Conservation (phyloP, 2,329 filamentous ascomycete species). For the Dichotomopilus funicola region DNA sequence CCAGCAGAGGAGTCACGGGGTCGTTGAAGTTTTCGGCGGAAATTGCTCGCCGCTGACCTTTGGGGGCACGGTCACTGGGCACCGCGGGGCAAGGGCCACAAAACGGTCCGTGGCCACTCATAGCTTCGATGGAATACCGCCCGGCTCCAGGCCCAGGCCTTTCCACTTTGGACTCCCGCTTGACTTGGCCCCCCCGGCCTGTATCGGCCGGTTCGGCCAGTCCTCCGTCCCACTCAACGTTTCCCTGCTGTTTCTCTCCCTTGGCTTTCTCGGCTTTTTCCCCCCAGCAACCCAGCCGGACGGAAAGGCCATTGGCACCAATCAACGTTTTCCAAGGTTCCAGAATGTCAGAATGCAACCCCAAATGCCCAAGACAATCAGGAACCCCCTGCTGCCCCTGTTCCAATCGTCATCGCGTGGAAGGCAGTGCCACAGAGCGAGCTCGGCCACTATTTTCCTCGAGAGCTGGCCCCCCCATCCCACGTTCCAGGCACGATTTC, state of each 20-base stretch:
- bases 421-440: conserved; percentile 11
- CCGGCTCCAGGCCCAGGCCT: too few relatives aligned
- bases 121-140: too few relatives aligned
- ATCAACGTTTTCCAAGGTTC: conserved; percentile 20
- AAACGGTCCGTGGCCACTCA: too few relatives aligned
- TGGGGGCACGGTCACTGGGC: conserved; percentile 4
- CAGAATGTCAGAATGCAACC: conserved; percentile 18
- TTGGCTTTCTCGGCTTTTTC: too few relatives aligned
- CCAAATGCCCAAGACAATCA: conserved; percentile 2
- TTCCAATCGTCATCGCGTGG: conserved; percentile 9
- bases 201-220: background rate
- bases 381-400: conserved; percentile 5
- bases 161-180: too few relatives aligned
- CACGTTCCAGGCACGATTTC: background rate
- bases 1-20: conserved; percentile 11
- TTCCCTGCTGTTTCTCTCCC: conserved; percentile 9
- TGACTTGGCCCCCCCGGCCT: background rate
- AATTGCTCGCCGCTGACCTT: conserved; percentile 16
- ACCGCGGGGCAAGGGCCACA: conserved; percentile 7
- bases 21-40: conserved; percentile 5
- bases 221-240: too few relatives aligned
- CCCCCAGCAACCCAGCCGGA: conserved; percentile 7
- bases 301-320: conserved; percentile 14
- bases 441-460: conserved; percentile 2
- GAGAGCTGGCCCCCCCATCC: conserved; percentile 5